phyloP scores from a whole-genome alignment of 2,329 filamentous ascomycete species.

The Clarireedia paspali region DNA sequence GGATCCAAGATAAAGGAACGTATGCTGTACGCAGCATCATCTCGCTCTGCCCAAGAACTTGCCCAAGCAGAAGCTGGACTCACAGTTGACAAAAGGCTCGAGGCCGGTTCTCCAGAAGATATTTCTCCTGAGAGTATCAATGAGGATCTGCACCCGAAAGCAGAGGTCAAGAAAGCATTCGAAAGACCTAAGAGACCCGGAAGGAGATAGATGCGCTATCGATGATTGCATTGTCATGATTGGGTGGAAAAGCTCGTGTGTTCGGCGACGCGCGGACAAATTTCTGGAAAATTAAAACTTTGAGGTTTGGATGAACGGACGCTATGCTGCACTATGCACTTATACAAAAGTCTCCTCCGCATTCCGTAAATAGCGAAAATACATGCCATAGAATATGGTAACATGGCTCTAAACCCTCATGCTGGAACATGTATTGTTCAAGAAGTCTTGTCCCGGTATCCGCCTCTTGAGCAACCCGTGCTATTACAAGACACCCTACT shows the following conservation, averaged over 20 bases:
- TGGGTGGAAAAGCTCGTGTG: not conserved
- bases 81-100: conserved; percentile 61
- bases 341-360: not conserved
- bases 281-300: not conserved
- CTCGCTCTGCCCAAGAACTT: conserved; percentile 56
- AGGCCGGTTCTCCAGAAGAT: conserved; percentile 60
- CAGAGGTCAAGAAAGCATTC: conserved; percentile 60
- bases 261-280: not conserved
- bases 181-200: conserved; percentile 74
- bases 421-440: not conserved
- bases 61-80: conserved; percentile 60
- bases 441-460: not conserved
- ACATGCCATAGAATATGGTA: not conserved
- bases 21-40: conserved; percentile 75
- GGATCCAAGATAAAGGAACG: conserved; percentile 70
- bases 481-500: conserved; percentile 35
- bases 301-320: conserved; percentile 6
- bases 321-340: conserved; percentile 16
- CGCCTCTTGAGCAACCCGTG: no score
- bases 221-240: not conserved
- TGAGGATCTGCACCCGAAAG: conserved; percentile 61
- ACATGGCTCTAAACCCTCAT: not conserved
- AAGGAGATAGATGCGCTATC: conserved; percentile 19
- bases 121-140: conserved; percentile 59
- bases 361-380: not conserved